phyloP scores from a whole-genome alignment of 768 basidiomycete genomes.

The Tubosaeta sp. region DNA sequence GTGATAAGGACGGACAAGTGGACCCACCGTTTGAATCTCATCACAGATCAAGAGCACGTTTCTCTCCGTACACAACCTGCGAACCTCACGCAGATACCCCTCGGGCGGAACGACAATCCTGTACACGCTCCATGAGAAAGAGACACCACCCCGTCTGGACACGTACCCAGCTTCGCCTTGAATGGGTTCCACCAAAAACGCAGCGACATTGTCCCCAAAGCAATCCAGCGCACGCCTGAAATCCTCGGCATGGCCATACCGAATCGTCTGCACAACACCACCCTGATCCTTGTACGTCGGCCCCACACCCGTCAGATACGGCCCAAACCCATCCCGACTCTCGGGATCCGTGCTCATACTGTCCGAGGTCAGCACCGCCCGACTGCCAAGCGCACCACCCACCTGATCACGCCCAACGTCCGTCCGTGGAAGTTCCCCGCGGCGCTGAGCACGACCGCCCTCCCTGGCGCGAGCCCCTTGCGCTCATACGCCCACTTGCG shows the following conservation, averaged over 20 bases:
- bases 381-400: conserved; percentile 6
- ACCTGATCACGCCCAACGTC: conserved; percentile 85
- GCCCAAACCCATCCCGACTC: conserved; percentile 82
- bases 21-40: conserved; percentile 88
- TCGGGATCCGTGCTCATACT: conserved; percentile 97
- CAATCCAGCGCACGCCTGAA: conserved; percentile 76
- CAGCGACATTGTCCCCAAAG: conserved; percentile 81
- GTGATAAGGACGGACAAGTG: neutral
- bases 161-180: conserved; percentile 97
- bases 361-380: conserved; percentile 7
- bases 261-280: conserved; percentile 54
- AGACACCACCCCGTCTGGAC: neutral
- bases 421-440: conserved; percentile 95
- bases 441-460: conserved; percentile 82
- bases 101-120: conserved; percentile 90
- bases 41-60: conserved; percentile 97
- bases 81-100: conserved; percentile 77
- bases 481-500: conserved; percentile 98
- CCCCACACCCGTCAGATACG: conserved; percentile 82
- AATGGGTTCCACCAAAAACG: conserved; percentile 95
- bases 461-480: conserved; percentile 43
- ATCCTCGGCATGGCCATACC: conserved; percentile 81
- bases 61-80: conserved; percentile 84
- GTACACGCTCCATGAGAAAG: conserved; percentile 1
- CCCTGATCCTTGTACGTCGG: conserved; percentile 60